Evolutionary conservation across 2,329 filamentous ascomycete species (phyloP).

Genomic region (Claviceps arundinis): DNA sequence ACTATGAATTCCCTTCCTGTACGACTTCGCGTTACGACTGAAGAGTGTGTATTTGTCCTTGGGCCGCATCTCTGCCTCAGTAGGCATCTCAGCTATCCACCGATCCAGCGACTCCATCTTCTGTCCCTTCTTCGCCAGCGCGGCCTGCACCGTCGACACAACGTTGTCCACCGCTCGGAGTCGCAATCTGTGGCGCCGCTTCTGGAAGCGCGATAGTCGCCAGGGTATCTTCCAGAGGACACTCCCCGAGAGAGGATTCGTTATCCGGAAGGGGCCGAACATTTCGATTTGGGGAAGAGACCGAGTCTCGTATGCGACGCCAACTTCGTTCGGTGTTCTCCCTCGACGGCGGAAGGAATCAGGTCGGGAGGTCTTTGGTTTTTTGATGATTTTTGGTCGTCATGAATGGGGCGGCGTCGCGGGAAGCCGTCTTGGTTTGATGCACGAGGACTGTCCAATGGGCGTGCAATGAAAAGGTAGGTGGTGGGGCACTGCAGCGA

Average conservation of each 20-base stretch:
- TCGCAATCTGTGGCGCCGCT: constrained; percentile 71
- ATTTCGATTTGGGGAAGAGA: constrained; percentile 29
- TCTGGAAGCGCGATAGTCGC: constrained; percentile 85
- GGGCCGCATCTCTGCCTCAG: constrained; percentile 87
- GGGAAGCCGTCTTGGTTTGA: no score
- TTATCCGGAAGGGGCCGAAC: constrained; percentile 75
- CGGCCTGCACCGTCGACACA: constrained; percentile 69
- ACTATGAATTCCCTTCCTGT: constrained; percentile 97
- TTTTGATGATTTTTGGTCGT: no score
- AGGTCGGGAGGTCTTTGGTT: no score
- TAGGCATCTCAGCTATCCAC: constrained; percentile 95
- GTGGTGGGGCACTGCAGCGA: no score
- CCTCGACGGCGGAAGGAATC: no score
- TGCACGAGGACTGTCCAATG: no score
- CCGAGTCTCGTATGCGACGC: background rate
- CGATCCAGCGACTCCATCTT: constrained; percentile 66
- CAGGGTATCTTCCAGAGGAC: constrained; percentile 96
- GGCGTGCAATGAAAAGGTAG: no score
- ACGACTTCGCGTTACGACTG: constrained; percentile 88
- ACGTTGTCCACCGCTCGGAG: constrained; percentile 76
- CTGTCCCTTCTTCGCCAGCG: constrained; percentile 60
- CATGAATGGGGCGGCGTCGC: no score
- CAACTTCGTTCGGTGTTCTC: no score
- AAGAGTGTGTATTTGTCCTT: constrained; percentile 98
- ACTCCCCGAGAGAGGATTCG: constrained; percentile 62